Percentiles rank a stretch among this genome's conserved stretches.
Evolutionary conservation across 2,329 filamentous ascomycete species (phyloP).

Genomic region (Talaromyces sp.): DNA sequence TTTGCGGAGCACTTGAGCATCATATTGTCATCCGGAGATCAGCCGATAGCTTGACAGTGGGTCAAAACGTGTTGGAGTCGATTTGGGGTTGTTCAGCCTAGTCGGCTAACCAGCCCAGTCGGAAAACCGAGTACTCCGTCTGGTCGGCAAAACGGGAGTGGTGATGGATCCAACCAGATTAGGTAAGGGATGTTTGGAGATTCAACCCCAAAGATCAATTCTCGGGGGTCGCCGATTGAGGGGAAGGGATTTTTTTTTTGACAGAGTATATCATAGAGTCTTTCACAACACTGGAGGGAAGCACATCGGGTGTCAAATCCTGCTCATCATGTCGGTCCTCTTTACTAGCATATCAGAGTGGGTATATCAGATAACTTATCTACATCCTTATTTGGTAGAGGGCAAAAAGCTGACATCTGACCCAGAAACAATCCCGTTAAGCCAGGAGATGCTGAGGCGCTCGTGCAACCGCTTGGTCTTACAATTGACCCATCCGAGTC

Average conservation of each 20-base stretch:
- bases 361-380: background rate
- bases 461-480: slow-evolving; percentile 43
- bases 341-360: slow-evolving; percentile 34
- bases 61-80: slow-evolving; percentile 13
- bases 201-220: background rate
- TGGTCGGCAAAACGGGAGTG: background rate
- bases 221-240: slow-evolving; percentile 12
- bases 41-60: slow-evolving; percentile 2
- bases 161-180: slow-evolving; percentile 1
- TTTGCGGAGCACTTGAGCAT: background rate
- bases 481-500: slow-evolving; percentile 41
- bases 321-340: slow-evolving; percentile 28
- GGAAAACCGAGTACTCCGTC: too few species aligned
- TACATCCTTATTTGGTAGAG: background rate
- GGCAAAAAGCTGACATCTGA: background rate
- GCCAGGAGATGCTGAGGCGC: slow-evolving; percentile 42
- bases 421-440: slow-evolving; percentile 44
- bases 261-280: slow-evolving; percentile 2
- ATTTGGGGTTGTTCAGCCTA: slow-evolving; percentile 13
- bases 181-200: slow-evolving; percentile 2
- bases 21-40: background rate
- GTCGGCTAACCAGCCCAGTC: background rate
- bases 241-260: background rate
- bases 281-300: slow-evolving; percentile 5
- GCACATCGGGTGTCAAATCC: background rate